These are phyloP conservation scores for Hypoxylon lenormandii DNA, from an alignment of 495 filamentous ascomycete genomes.

Conservation along the genomic window DNA sequence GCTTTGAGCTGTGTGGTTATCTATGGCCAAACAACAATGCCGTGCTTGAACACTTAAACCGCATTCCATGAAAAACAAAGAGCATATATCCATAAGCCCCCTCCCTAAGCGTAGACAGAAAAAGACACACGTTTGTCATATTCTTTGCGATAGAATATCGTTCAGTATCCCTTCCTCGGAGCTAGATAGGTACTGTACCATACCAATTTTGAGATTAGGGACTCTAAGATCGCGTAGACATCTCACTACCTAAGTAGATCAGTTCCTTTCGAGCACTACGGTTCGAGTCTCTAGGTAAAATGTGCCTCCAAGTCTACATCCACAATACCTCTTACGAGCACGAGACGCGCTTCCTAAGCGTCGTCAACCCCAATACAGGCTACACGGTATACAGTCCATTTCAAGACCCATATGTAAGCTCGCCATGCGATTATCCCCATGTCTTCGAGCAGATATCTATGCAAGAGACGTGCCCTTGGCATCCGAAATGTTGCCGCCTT, in stretches of 20 bases:
- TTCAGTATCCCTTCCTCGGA: no score
- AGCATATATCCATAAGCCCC: background rate
- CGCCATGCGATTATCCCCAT: constrained; percentile 12
- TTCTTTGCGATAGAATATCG: no score
- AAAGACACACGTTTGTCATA: no score
- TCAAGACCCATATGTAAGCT: constrained; percentile 12
- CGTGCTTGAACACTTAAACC: background rate
- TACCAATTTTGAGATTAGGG: background rate
- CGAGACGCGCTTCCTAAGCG: constrained; percentile 30
- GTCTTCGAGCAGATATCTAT: background rate
- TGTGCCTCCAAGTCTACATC: constrained; percentile 23
- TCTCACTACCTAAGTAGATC: background rate
- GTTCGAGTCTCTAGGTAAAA: background rate
- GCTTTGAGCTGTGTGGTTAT: background rate
- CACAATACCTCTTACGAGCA: constrained; percentile 31
- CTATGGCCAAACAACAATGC: background rate
- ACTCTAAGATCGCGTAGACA: background rate
- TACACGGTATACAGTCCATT: constrained; percentile 40
- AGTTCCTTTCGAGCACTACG: background rate
- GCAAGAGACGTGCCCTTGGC: constrained; percentile 13
- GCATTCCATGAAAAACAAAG: background rate
- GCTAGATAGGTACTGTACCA: background rate
- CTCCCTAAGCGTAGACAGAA: no score
- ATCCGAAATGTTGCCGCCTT: constrained; percentile 35
- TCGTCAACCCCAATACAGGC: constrained; percentile 34